A percentile compares a stretch with the other conserved stretches of the same genome.
Conservation (phyloP, 495 filamentous ascomycete species). For the Aspergillus coremiiformis region DNA sequence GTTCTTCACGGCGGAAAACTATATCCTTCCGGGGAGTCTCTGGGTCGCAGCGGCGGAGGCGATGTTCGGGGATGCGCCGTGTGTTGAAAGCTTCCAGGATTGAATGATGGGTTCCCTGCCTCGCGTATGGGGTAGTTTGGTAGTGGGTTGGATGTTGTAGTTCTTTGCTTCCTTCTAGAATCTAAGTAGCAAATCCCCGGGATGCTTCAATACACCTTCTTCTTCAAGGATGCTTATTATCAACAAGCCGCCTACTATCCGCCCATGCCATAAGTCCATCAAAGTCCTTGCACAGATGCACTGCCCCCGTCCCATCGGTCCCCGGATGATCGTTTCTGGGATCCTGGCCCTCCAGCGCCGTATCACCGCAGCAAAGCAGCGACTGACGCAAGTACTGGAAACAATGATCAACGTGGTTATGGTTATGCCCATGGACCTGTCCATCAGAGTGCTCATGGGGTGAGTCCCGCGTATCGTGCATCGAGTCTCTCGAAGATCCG, state of each 20-base stretch:
- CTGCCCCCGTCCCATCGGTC: neutral
- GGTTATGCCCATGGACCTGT: neutral
- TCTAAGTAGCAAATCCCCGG: too few relatives aligned
- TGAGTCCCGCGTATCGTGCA: neutral
- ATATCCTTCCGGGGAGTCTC: slow-evolving; percentile 2
- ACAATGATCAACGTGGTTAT: neutral
- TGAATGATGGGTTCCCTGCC: too few relatives aligned
- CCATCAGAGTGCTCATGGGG: neutral
- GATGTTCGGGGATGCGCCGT: slow-evolving; percentile 11
- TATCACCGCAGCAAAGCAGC: neutral
- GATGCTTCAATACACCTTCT: too few relatives aligned
- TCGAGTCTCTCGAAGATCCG: neutral
- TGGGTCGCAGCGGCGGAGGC: slow-evolving; percentile 19
- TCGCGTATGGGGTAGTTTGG: too few relatives aligned
- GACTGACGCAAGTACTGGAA: slow-evolving; percentile 1
- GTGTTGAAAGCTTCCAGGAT: slow-evolving; percentile 5
- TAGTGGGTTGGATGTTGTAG: too few relatives aligned
- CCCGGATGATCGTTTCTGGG: neutral
- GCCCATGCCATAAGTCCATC: neutral
- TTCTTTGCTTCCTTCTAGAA: too few relatives aligned
- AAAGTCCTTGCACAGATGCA: neutral
- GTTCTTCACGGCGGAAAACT: slow-evolving; percentile 22
- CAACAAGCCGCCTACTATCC: neutral
- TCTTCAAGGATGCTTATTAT: neutral
- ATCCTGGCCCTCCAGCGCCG: neutral